These are phyloP conservation scores for Didymellaceae sp. DNA, from an alignment of 2,329 filamentous ascomycete genomes.

Conservation along the genomic window DNA sequence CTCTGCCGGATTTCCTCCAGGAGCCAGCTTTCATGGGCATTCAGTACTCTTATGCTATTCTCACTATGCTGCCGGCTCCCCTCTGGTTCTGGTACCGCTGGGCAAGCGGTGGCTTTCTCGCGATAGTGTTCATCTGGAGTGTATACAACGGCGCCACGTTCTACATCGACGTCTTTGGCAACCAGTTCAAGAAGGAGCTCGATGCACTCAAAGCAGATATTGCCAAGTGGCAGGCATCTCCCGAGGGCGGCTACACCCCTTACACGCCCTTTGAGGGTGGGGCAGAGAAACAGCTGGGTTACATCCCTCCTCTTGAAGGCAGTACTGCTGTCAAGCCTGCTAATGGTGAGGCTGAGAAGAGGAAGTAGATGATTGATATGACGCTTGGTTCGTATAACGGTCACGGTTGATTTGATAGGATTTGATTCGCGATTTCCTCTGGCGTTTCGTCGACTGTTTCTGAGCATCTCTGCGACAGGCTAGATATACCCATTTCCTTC, in stretches of 20 bases:
- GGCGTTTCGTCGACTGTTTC: not conserved
- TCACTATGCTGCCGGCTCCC: slow-evolving; percentile 94
- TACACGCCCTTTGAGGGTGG: slow-evolving; percentile 33
- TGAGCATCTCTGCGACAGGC: slow-evolving; percentile 1
- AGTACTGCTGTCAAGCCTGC: slow-evolving; percentile 31
- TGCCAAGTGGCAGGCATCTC: slow-evolving; percentile 75
- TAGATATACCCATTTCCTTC: slow-evolving; percentile 17
- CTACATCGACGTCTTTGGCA: slow-evolving; percentile 98
- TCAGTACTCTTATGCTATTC: slow-evolving; percentile 86
- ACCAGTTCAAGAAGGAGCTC: slow-evolving; percentile 93
- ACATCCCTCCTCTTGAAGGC: slow-evolving; percentile 41
- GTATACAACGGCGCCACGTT: slow-evolving; percentile 97
- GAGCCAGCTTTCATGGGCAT: slow-evolving; percentile 95
- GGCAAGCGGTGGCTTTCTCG: slow-evolving; percentile 78
- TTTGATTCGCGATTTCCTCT: not conserved
- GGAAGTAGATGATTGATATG: slow-evolving; percentile 14
- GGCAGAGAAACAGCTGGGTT: slow-evolving; percentile 33
- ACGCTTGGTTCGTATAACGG: not conserved
- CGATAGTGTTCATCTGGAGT: slow-evolving; percentile 88
- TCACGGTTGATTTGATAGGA: not conserved
- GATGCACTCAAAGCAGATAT: slow-evolving; percentile 89
- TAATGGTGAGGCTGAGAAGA: slow-evolving; percentile 27
- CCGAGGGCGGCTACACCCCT: slow-evolving; percentile 28
- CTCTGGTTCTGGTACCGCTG: slow-evolving; percentile 92
- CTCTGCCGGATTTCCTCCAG: slow-evolving; percentile 76